Conservation (phyloP, 1,284 basidiomycete species). For the Pyrrhoderma lamaoense region DNA sequence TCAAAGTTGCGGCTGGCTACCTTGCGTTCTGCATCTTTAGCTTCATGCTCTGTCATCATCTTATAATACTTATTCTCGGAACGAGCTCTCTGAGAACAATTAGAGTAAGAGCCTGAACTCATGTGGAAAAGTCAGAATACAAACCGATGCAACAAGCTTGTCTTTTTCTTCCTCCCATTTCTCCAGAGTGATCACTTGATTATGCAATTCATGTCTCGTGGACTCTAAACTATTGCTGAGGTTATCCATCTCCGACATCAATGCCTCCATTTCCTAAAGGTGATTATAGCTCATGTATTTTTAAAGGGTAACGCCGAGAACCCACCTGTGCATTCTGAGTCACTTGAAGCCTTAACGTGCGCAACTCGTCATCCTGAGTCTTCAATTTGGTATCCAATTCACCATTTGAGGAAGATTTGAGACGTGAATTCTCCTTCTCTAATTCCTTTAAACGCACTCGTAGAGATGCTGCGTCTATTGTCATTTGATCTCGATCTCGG, state of each 20-base stretch:
- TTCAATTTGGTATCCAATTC: conserved; percentile 20
- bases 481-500: not conserved
- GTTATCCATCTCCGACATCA: conserved; percentile 84
- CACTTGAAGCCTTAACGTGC: conserved; percentile 47
- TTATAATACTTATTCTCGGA: conserved; percentile 94
- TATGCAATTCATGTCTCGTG: conserved; percentile 77
- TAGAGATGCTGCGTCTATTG: conserved; percentile 4
- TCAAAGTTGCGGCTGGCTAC: conserved; percentile 59
- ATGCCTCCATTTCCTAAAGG: conserved; percentile 36
- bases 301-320: too few species aligned
- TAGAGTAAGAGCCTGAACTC: not conserved
- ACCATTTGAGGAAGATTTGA: conserved; percentile 33
- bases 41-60: conserved; percentile 86
- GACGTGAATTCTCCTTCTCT: conserved; percentile 39
- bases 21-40: conserved; percentile 72
- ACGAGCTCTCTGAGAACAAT: conserved; percentile 65
- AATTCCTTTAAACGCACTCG: conserved; percentile 3
- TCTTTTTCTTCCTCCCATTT: conserved; percentile 70
- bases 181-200: conserved; percentile 78
- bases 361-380: conserved; percentile 56
- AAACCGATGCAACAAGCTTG: conserved; percentile 59
- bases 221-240: conserved; percentile 83
- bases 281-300: not conserved
- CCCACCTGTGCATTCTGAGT: conserved; percentile 46
- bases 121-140: conserved; percentile 19